phyloP scores from a whole-genome alignment of 2,329 filamentous ascomycete species.

The Leptographium radiaticola region DNA sequence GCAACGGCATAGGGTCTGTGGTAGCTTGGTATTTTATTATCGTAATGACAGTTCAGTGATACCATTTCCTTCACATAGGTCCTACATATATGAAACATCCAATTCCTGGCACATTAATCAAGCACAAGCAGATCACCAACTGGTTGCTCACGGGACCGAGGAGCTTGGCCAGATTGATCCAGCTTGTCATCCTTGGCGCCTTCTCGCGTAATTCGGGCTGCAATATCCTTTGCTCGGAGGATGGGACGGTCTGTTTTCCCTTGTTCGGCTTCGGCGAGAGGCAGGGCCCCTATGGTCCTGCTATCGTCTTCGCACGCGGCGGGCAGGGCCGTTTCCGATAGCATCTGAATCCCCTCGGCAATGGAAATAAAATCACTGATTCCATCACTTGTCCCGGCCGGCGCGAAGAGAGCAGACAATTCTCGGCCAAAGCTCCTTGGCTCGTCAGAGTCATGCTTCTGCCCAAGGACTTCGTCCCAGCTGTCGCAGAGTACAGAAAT shows the following conservation, averaged over 20 bases:
- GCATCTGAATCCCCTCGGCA: not conserved
- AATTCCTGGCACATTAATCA: constrained; percentile 5
- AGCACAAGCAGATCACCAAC: constrained; percentile 4
- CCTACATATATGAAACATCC: not conserved
- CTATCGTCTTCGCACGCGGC: not conserved
- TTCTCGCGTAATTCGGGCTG: not conserved
- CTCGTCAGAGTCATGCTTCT: not conserved
- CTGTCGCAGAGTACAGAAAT: not conserved
- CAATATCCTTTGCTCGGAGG: not conserved
- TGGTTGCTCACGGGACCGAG: not conserved
- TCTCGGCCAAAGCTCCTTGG: constrained; percentile 6
- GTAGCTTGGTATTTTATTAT: not conserved
- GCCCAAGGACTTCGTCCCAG: constrained; percentile 4
- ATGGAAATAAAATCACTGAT: constrained; percentile 3
- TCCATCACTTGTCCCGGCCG: not conserved
- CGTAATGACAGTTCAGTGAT: not conserved
- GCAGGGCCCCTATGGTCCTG: not conserved
- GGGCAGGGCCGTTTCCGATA: not conserved
- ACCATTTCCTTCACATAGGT: not conserved
- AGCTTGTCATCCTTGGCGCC: too few species aligned
- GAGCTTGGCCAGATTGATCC: not conserved
- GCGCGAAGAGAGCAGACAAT: constrained; percentile 5
- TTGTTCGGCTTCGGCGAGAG: too few species aligned
- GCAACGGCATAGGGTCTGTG: not conserved
- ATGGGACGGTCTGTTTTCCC: not conserved